Base-by-base conservation (phyloP, 345 rosid genomes). In the Acer yangbiense region DNA sequence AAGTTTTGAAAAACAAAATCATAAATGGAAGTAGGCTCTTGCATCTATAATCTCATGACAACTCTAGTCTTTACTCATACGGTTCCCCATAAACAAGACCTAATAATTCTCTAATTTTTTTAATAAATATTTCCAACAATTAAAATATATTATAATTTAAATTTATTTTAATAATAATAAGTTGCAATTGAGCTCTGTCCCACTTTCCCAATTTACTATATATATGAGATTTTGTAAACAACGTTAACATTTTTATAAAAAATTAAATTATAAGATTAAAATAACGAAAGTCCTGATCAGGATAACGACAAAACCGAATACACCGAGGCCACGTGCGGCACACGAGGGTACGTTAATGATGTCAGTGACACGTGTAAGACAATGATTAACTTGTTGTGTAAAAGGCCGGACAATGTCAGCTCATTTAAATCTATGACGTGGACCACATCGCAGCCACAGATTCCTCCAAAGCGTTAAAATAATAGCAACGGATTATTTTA, bases 281-380 rank as follows among this genome's bases (percentile, higher is more conserved):
- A 54, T 14, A 14, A 52, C 0, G 29, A 55, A 27, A 71, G 64
- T 58, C 13, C 2, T 46, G 55, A 43, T 43, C 10, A 39, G 7
- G 57, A 35, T 21, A 27, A 21, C 65, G 69, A 48, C 58, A n/a
- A 58, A 62, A 46, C 1, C 2, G 0, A 35, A 35, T 81, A 84
- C 87, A 81, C 10, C 78, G 48, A 73, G 77, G 68, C 84, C 87
- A 81, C 82, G 78, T 73, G 86, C 21, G 65, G 62, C 29, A 16
- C 69, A 27, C 21, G 65, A 3, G 27, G 52, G 12, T 16, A 44
- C 10, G 23, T 46, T 1, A 71, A 41, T 74, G 4, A 13, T 29
- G 9, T 29, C 58, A 76, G 21, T 11, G 72, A 63, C 79, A 78
- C 79, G 75, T 75, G 80, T 39, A 10, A 13, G 16, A 35, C 13